Conservation (phyloP, 1,139 yeast species). For the Hansenula lynferdii region DNA sequence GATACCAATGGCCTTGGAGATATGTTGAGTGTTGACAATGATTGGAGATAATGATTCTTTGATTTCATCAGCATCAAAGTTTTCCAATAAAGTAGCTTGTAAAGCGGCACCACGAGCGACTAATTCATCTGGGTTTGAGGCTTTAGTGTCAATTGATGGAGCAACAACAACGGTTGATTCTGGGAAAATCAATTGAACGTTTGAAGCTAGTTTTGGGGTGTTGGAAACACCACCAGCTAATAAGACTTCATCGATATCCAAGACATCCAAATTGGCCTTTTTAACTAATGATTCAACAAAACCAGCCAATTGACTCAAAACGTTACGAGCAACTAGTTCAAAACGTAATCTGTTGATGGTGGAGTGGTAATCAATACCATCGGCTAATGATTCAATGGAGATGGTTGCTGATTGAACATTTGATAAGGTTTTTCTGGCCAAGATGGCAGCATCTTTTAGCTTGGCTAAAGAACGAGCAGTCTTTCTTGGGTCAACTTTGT, state of each 20-base stretch:
- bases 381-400: slow-evolving; percentile 92
- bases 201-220: slow-evolving; percentile 85
- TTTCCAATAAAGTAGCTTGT: slow-evolving; percentile 86
- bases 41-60: slow-evolving; percentile 81
- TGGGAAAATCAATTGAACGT: slow-evolving; percentile 72
- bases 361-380: slow-evolving; percentile 91
- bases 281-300: slow-evolving; percentile 71
- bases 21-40: slow-evolving; percentile 85
- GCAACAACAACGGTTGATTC: slow-evolving; percentile 74
- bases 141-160: slow-evolving; percentile 72
- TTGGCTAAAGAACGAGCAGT: slow-evolving; percentile 87
- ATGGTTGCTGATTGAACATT: slow-evolving; percentile 87
- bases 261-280: slow-evolving; percentile 80
- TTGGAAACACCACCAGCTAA: slow-evolving; percentile 93
- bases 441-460: slow-evolving; percentile 76
- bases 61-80: slow-evolving; percentile 83
- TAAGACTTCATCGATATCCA: slow-evolving; percentile 87
- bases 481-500: slow-evolving; percentile 72
- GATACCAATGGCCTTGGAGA: slow-evolving; percentile 80
- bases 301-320: slow-evolving; percentile 66
- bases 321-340: slow-evolving; percentile 81
- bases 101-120: slow-evolving; percentile 95
- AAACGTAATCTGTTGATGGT: slow-evolving; percentile 91
- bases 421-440: slow-evolving; percentile 87
- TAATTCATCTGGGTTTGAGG: slow-evolving; percentile 85